Conservation (phyloP, 805 yeast species). For the Kurtzmaniella fragi region DNA sequence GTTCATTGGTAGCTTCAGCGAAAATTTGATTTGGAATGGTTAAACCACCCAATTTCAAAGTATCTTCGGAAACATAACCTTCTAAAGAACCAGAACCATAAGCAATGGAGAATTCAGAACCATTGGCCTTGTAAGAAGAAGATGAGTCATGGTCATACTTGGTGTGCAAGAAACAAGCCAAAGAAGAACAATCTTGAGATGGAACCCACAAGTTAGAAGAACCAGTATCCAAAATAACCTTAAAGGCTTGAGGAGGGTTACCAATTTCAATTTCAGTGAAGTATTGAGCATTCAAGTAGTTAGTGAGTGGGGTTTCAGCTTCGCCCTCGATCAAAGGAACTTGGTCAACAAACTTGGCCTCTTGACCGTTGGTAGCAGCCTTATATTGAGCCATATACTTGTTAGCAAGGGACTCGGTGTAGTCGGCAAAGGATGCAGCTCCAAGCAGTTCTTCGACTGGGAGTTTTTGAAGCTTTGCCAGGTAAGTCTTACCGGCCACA, state of each 20-base stretch:
- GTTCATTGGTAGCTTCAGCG: slow-evolving; percentile 96
- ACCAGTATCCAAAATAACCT: slow-evolving; percentile 94
- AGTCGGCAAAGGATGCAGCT: slow-evolving; percentile 46
- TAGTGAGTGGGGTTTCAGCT: slow-evolving; percentile 81
- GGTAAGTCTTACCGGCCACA: slow-evolving; percentile 48
- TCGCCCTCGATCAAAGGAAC: slow-evolving; percentile 41
- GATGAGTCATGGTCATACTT: slow-evolving; percentile 85
- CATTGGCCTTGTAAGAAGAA: slow-evolving; percentile 82
- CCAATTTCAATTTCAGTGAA: slow-evolving; percentile 88
- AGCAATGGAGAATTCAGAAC: slow-evolving; percentile 76
- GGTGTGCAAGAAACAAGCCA: slow-evolving; percentile 91
- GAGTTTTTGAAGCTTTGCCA: slow-evolving; percentile 55
- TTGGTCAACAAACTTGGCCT: slow-evolving; percentile 20
- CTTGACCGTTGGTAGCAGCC: slow-evolving; percentile 22
- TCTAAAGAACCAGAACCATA: slow-evolving; percentile 93
- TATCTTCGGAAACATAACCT: slow-evolving; percentile 88
- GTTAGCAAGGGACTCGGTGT: slow-evolving; percentile 53
- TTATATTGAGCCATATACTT: slow-evolving; percentile 54
- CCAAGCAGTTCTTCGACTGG: slow-evolving; percentile 53
- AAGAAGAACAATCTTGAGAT: slow-evolving; percentile 77
- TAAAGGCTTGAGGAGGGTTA: slow-evolving; percentile 89
- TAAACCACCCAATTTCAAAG: slow-evolving; percentile 76
- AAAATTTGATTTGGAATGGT: slow-evolving; percentile 84
- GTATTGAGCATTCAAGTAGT: slow-evolving; percentile 94
- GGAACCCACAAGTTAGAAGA: slow-evolving; percentile 98